Evolutionary conservation across 2,329 filamentous ascomycete genomes (phyloP).

Genomic region (Pleomassaria siparia): DNA sequence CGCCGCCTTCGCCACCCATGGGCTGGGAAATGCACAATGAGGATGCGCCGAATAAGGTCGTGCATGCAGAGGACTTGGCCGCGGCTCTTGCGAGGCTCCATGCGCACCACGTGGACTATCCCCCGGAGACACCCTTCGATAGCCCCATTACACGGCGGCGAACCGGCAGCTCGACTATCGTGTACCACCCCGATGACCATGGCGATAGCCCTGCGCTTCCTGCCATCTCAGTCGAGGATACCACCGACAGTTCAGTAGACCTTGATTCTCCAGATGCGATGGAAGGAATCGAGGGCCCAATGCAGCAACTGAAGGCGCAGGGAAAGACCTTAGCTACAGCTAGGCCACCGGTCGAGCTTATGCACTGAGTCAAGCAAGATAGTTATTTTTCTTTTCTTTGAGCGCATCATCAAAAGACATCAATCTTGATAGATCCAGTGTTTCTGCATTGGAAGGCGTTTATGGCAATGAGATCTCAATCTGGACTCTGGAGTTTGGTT

Average conservation of each 20-base stretch:
- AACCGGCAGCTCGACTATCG: conserved; percentile 60
- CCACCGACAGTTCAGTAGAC: conserved; percentile 50
- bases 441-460: conserved; percentile 31
- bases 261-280: conserved; percentile 49
- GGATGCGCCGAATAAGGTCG: conserved; percentile 66
- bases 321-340: conserved; percentile 37
- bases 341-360: conserved; percentile 44
- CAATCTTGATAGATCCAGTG: conserved; percentile 1
- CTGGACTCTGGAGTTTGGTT: not conserved
- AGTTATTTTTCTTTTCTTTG: conserved; percentile 5
- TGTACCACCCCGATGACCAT: conserved; percentile 65
- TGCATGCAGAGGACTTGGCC: conserved; percentile 64
- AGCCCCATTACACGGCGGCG: conserved; percentile 34
- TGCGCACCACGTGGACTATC: conserved; percentile 35
- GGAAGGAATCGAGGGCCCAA: conserved; percentile 41
- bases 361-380: conserved; percentile 20
- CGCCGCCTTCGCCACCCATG: conserved; percentile 64
- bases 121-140: conserved; percentile 27
- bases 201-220: conserved; percentile 61
- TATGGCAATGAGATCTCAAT: not conserved
- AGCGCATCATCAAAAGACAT: conserved; percentile 24
- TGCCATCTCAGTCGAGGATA: conserved; percentile 66
- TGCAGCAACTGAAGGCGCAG: conserved; percentile 36
- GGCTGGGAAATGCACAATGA: conserved; percentile 66
- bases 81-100: conserved; percentile 57